phyloP scores from a whole-genome alignment of 768 basidiomycete species.

The Dacryopinax primogenitus region DNA sequence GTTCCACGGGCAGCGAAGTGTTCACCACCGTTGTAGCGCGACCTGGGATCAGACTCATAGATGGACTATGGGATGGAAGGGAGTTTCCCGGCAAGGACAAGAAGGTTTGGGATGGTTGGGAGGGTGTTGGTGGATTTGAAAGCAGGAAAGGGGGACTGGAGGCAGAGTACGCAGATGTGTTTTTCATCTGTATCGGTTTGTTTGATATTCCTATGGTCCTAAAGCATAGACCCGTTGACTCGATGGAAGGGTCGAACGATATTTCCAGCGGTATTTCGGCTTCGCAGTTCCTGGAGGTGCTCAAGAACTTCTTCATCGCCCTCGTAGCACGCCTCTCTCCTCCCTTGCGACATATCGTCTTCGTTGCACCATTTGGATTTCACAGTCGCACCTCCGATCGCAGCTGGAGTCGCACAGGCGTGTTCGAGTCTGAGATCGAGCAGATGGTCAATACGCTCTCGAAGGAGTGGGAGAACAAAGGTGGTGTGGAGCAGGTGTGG shows the following conservation, averaged over 20 bases:
- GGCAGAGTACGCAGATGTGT: constrained; percentile 20
- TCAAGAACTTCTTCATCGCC: background rate
- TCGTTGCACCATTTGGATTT: background rate
- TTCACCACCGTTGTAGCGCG: background rate
- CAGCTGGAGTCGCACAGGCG: background rate
- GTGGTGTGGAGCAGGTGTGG: background rate
- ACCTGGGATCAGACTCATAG: background rate
- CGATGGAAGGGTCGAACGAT: background rate
- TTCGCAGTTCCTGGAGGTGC: background rate
- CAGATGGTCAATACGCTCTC: background rate
- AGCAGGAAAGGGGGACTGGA: constrained; percentile 3
- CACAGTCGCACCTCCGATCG: background rate
- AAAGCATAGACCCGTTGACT: background rate
- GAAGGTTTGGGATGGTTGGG: constrained; percentile 1
- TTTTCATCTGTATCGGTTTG: constrained; percentile 21
- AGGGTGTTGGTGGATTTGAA: background rate
- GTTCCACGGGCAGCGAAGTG: background rate
- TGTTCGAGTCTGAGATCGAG: background rate
- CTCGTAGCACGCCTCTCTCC: background rate
- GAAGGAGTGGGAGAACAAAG: background rate
- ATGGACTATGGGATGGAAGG: background rate
- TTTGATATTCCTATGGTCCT: background rate
- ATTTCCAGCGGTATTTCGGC: background rate
- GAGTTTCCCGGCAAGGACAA: background rate
- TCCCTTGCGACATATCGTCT: background rate